Evolutionary conservation across 805 yeast genomes (phyloP).

Genomic region (Ogataea zsoltii): DNA sequence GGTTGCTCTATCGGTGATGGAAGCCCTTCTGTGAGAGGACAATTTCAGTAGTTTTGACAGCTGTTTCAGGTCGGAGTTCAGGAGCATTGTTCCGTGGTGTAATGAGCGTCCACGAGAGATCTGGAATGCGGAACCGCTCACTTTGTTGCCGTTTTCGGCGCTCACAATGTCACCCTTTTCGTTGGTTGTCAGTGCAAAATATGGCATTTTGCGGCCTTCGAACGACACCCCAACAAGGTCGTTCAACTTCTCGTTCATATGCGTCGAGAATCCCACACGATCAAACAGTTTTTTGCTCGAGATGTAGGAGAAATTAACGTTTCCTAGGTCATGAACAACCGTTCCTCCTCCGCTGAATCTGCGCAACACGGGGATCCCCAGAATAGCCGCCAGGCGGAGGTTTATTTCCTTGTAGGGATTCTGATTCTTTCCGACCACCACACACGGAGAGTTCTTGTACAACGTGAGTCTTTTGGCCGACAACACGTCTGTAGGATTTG

Average conservation of each 20-base stretch:
- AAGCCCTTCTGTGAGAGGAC: constrained; percentile 14
- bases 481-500: constrained; percentile 36
- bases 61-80: constrained; percentile 61
- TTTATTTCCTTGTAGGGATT: constrained; percentile 90
- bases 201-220: constrained; percentile 16
- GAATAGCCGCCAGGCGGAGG: constrained; percentile 49
- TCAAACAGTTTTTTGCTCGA: constrained; percentile 60
- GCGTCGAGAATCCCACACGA: constrained; percentile 50
- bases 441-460: constrained; percentile 78
- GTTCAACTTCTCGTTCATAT: constrained; percentile 25
- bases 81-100: constrained; percentile 95
- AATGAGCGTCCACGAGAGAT: constrained; percentile 78
- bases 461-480: constrained; percentile 59
- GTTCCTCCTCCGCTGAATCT: constrained; percentile 95
- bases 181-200: constrained; percentile 49
- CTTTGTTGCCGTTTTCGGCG: constrained; percentile 47
- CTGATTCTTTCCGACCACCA: constrained; percentile 95
- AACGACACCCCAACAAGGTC: constrained; percentile 7
- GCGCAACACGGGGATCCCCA: constrained; percentile 67
- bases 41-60: constrained; percentile 58
- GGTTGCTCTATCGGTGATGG: constrained; percentile 42
- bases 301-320: constrained; percentile 82
- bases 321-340: constrained; percentile 91
- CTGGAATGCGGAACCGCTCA: constrained; percentile 93
- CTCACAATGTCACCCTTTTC: constrained; percentile 79